Conservation (phyloP, 2,329 filamentous ascomycete species). For the Juglanconis oblonga region DNA sequence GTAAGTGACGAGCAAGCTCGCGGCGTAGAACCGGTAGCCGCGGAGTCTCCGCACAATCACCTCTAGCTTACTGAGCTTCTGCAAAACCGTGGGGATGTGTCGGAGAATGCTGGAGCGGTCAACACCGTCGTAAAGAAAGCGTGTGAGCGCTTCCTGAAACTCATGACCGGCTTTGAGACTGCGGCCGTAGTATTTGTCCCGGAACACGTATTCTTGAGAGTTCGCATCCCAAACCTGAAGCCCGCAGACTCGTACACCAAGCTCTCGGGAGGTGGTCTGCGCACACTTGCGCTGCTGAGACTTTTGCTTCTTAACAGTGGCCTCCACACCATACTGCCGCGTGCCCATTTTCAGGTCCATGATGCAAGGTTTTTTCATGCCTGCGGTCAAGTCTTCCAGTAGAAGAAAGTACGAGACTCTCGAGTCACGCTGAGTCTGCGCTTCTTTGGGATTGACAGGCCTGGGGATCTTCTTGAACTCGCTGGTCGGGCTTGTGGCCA, state of each 20-base stretch:
- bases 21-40: constrained; percentile 93
- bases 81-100: constrained; percentile 83
- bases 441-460: constrained; percentile 75
- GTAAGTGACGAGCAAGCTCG: constrained; percentile 91
- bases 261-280: constrained; percentile 82
- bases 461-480: constrained; percentile 47
- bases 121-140: constrained; percentile 87
- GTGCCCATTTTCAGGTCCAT: constrained; percentile 99
- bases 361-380: constrained; percentile 95
- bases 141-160: constrained; percentile 82
- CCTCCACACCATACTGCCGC: constrained; percentile 91
- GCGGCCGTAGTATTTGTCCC: constrained; percentile 96
- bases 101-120: constrained; percentile 75
- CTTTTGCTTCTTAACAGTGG: constrained; percentile 83
- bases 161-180: constrained; percentile 82
- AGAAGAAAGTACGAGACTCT: constrained; percentile 91
- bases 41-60: constrained; percentile 75
- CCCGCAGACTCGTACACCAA: constrained; percentile 91
- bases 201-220: constrained; percentile 83
- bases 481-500: constrained; percentile 34
- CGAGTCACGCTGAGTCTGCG: constrained; percentile 58
- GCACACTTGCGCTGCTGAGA: constrained; percentile 93
- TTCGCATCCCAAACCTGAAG: constrained; percentile 93
- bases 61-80: constrained; percentile 80
- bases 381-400: constrained; percentile 89